A percentile compares a stretch with the other conserved stretches of the same genome.
Conservation (phyloP, 2,329 filamentous ascomycete species). For the Diaporthe destruens region DNA sequence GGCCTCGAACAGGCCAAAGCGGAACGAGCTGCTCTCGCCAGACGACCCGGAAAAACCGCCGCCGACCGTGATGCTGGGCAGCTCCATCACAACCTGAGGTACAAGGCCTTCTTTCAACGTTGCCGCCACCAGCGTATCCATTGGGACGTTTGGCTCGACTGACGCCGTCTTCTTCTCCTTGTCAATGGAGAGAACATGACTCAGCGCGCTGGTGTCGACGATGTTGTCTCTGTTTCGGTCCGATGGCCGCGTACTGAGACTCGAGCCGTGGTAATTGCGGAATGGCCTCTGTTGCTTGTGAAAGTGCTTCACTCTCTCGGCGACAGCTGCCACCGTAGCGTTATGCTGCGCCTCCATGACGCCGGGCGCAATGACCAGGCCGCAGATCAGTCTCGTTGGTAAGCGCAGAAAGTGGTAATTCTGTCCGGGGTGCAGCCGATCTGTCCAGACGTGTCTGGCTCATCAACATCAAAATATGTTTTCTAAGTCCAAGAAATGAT, state of each 20-base stretch:
- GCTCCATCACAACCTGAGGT: constrained; percentile 77
- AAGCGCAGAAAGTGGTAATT: background rate
- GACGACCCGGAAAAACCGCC: constrained; percentile 76
- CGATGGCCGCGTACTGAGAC: constrained; percentile 78
- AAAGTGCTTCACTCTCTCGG: constrained; percentile 59
- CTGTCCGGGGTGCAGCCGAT: background rate
- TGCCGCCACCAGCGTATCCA: constrained; percentile 72
- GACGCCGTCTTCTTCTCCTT: constrained; percentile 63
- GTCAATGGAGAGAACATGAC: constrained; percentile 73
- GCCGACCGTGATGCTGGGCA: constrained; percentile 77
- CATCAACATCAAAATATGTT: background rate
- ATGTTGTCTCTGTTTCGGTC: constrained; percentile 64
- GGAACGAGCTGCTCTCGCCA: constrained; percentile 76
- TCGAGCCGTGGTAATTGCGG: constrained; percentile 82
- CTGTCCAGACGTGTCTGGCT: no score
- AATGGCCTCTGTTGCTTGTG: constrained; percentile 65
- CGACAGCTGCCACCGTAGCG: constrained; percentile 57
- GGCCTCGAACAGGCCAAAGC: constrained; percentile 74
- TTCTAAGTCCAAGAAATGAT: background rate
- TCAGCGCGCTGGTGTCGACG: constrained; percentile 75
- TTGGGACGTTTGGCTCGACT: constrained; percentile 78
- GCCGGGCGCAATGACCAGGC: background rate
- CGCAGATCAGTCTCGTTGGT: background rate
- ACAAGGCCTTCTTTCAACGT: constrained; percentile 68
- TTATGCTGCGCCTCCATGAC: constrained; percentile 62